Evolutionary conservation across 371 early-diverging fungal genomes (phyloP), one percentile per base, ranked within the genome.

Genomic region (Conidiobolus incongruus): DNA sequence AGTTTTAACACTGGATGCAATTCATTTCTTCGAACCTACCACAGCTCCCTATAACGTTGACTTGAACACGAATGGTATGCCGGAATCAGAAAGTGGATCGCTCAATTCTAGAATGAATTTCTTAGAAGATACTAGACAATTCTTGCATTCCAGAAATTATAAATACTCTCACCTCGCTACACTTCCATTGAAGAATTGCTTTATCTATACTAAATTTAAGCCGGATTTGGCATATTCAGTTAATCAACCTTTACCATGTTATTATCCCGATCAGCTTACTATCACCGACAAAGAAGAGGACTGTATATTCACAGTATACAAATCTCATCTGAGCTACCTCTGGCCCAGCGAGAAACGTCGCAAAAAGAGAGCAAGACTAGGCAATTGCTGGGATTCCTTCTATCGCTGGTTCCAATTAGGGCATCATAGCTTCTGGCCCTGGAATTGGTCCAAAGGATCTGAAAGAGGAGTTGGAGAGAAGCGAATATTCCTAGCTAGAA

Each of bases 141-240:
- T 26, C 8, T 26, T 26, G 8, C 26, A 26, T 26, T 26, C 26
- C 8, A 26, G 26, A 26, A 26, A 26, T 26, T 26, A 26, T 8
- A 26, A 26, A 26, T 26, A 26, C 8, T 26, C 26, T 26, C 26
- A 26, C 8, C 8, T 26, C 3, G 26, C 8, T n/a, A 32, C 16
- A 19, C n/a, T 42, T 22, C 34, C 43, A 6, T 22, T 42, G 6
- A 29, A 42, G 34, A 42, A 42, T 22, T 42, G 43, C 34, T 42
- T 42, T 22, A 22, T 33, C 19, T 42, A 42, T 33, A 21, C 33
- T 11, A 15, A 17, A 4, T 42, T 32, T 15, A 22, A 12, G 3
- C 31, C 28, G 8, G 43, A 42, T 34, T 22, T 32, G 24, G 19
- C 28, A 29, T 17, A 38, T 12, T 12, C 24, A 19, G 43, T 28